These are phyloP conservation scores for Pyracantha coccinea DNA, from an alignment of 331 rosid genomes.

Conservation along the genomic window DNA sequence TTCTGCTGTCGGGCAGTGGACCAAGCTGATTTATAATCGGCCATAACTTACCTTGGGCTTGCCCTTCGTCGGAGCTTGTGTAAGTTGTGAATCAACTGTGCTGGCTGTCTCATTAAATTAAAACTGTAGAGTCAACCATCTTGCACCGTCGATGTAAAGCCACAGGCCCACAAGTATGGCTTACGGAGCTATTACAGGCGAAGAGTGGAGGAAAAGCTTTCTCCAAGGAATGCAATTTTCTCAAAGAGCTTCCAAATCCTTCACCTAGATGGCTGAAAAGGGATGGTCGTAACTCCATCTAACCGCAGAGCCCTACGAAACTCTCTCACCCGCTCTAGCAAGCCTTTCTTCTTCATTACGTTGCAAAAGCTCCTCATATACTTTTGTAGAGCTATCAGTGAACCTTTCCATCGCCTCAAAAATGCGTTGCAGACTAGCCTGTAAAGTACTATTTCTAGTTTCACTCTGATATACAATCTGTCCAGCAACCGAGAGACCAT, in stretches of 20 bases:
- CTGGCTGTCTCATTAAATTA: background rate
- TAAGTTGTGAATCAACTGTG: background rate
- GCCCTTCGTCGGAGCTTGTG: background rate
- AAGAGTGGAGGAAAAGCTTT: background rate
- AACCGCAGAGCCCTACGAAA: conserved; percentile 10
- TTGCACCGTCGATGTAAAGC: background rate
- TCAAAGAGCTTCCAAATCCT: conserved; percentile 2
- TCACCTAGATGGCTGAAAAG: conserved; percentile 6
- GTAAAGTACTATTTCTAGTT: conserved; percentile 51
- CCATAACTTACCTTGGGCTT: background rate
- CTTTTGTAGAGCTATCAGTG: conserved; percentile 43
- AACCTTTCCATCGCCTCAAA: conserved; percentile 96
- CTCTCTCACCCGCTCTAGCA: conserved; percentile 28
- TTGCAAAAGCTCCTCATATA: conserved; percentile 70
- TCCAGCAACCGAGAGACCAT: conserved; percentile 37
- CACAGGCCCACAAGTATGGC: background rate
- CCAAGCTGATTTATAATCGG: background rate
- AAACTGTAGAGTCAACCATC: background rate
- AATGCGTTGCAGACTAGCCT: conserved; percentile 67
- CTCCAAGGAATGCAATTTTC: background rate
- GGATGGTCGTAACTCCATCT: background rate
- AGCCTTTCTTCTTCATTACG: conserved; percentile 53
- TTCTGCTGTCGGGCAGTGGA: background rate
- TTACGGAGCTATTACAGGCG: background rate
- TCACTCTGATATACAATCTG: conserved; percentile 53